These are phyloP conservation scores for Litsea cubeba DNA, from an alignment of 164 flowering plant species.

Conservation along the genomic window DNA sequence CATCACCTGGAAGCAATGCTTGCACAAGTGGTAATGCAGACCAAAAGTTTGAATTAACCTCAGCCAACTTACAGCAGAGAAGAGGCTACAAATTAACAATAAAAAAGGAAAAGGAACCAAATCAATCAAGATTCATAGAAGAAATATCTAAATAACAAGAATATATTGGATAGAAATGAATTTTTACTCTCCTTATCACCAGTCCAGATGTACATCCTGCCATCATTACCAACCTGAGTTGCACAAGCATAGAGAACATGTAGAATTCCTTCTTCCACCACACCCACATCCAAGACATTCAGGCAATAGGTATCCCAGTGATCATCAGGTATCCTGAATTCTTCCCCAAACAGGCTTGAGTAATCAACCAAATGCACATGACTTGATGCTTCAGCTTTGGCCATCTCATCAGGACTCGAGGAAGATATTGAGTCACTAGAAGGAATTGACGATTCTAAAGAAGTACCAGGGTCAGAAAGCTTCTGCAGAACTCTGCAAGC, in stretches of 20 bases:
- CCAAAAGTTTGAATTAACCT: conserved; percentile 56
- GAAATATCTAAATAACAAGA: not conserved
- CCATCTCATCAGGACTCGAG: conserved; percentile 33
- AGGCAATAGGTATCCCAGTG: conserved; percentile 51
- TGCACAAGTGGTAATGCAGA: conserved; percentile 78
- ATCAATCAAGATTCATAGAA: not conserved
- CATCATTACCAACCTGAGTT: conserved; percentile 56
- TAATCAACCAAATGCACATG: conserved; percentile 46
- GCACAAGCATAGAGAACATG: conserved; percentile 91
- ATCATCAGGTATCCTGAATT: conserved; percentile 47
- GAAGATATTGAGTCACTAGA: conserved; percentile 23
- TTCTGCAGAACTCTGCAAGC: conserved; percentile 57
- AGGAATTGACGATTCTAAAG: conserved; percentile 30
- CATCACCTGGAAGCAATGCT: conserved; percentile 72
- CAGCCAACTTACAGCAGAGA: conserved; percentile 63
- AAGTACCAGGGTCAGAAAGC: conserved; percentile 43
- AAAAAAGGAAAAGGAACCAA: not conserved
- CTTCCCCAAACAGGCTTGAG: conserved; percentile 78
- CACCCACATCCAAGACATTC: conserved; percentile 59
- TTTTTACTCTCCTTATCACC: not conserved
- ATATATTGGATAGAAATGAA: not conserved
- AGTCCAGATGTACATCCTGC: not conserved
- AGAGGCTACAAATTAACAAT: conserved; percentile 44
- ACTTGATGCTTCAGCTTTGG: conserved; percentile 34
- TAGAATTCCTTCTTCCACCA: conserved; percentile 84